Base-by-base conservation (phyloP, 345 rosid genomes). In the Carallia pectinifolia region DNA sequence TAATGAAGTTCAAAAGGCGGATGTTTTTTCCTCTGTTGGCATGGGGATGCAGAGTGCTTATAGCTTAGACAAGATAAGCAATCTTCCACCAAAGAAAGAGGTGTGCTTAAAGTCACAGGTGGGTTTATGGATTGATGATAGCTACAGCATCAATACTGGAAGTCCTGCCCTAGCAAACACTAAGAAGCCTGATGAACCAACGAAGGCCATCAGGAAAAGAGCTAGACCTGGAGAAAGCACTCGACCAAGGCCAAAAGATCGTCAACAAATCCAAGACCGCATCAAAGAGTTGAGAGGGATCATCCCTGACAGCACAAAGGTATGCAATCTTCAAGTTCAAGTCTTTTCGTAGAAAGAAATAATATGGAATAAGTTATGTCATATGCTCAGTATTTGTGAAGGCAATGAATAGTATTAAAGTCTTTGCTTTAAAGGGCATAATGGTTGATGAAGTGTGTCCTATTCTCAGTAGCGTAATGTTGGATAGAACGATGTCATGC, bases 191-290 rank as follows among this genome's bases (percentile, higher is more conserved):
- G 91, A 90, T 71, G 88, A 82, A 44, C 82, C 83, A 31, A 69
- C 65, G 60, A 89, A 88, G 80, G 68, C 80, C 53, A 67, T 75
- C 52, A 86, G 70, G 83, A 95, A 86, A 76, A 85, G 96, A 75
- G 92, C 93, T 65, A 87, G 85, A 63, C 88, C 94, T 27, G 98
- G 97, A 36, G 97, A 92, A 77, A 86, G 94, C 72, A 81, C 83
- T 52, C 82, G 87, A 56, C 96, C 98, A 29, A 90, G 98, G 86
- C 98, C 99, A 17, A 92, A 90, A 79, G 99, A 95, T 64, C 96
- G 98, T 54, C 98, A 95, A 74, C 87, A 84, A 89, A 90, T 95
- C 78, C 97, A 92, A 82, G 99, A 95, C 60, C 97, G 91, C 19
- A 83, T 92, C 76, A 88, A 85, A 74, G 99, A 95, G 84, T 77